Evolutionary conservation across 768 basidiomycete species (phyloP), one percentile per base, ranked within the genome.

Genomic region (Roridomyces roridus): DNA sequence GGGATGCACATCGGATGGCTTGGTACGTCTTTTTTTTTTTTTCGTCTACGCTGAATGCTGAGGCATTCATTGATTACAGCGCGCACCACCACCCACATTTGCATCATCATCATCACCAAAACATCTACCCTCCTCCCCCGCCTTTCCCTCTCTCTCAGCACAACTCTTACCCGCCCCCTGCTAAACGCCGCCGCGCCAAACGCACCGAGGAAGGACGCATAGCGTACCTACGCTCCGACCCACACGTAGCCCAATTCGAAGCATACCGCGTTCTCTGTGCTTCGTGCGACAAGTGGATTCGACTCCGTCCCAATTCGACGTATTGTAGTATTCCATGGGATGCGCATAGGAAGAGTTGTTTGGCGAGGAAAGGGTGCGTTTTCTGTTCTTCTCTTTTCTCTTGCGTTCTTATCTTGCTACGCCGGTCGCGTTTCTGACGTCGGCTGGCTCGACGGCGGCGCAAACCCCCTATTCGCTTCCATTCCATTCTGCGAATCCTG

Each of bases 301-400:
- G 91, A 15, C 77, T 92, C n/a, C 81, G 91, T 8, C 89, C 90
- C 40, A 93, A 93, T 69, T 92, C 90, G 50, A 92, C 90, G 0
- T 93, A 91, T 65, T 93, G 91, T 66, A 88, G 86, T n/a, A 92
- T 92, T 50, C 91, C 91, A 0, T 92, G 91, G 91, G 89, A 92
- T 67, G 90, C 91, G 4, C 91, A 92, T 66, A 77, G 91, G 37
- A 92, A 91, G 75, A 89, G 88, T 67, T 92, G 90, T 72, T 72
- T 92, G 42, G 85, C 88, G 1, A 91, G 89, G 75, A 89, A 89
- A 70, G 81, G 85, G 89, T 88, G 67, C 57, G 86, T 76, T 17
- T 14, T 17, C 12, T 37, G n/a, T n/a, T n/a, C n/a, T 41, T 41
- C 59, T 35, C 25, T 24, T 24, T 46, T 36, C 49, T 55, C 18